phyloP scores from a whole-genome alignment of 108 stramenopile species.

The Parietichytrium sp. region DNA sequence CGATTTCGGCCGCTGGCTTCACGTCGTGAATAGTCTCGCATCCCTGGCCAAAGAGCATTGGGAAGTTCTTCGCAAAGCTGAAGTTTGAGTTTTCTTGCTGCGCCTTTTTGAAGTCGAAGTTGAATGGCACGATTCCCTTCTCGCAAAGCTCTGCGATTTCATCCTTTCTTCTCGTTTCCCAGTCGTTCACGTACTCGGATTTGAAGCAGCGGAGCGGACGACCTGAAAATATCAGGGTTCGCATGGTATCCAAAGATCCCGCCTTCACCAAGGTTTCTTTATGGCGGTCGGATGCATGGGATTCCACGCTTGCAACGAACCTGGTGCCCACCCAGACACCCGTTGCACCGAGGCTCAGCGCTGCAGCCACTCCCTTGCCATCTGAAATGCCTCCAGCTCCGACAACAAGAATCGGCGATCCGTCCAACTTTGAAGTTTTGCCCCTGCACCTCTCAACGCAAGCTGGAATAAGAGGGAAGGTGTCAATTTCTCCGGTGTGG shows the following conservation, averaged over 20 bases:
- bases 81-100: neutral
- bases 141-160: conserved; percentile 1
- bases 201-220: conserved; percentile 17
- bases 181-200: neutral
- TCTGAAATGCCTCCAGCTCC: conserved; percentile 2
- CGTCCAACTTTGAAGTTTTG: neutral
- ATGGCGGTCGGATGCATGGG: conserved; percentile 31
- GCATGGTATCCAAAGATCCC: conserved; percentile 7
- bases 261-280: neutral
- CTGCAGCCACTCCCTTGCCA: neutral
- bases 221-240: conserved; percentile 7
- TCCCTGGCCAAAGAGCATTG: conserved; percentile 31
- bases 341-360: conserved; percentile 15
- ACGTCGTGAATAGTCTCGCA: neutral
- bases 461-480: neutral
- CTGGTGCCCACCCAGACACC: conserved; percentile 33
- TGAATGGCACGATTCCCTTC: conserved; percentile 3
- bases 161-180: neutral
- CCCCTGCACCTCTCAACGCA: conserved; percentile 30
- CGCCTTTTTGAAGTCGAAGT: neutral
- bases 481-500: conserved; percentile 33
- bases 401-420: conserved; percentile 7
- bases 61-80: neutral
- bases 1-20: conserved; percentile 2
- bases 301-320: neutral